A percentile compares a stretch with the other conserved stretches of the same genome.
phyloP scores from a whole-genome alignment of 1,284 basidiomycete species.

The Cutaneotrichosporon mucoides region DNA sequence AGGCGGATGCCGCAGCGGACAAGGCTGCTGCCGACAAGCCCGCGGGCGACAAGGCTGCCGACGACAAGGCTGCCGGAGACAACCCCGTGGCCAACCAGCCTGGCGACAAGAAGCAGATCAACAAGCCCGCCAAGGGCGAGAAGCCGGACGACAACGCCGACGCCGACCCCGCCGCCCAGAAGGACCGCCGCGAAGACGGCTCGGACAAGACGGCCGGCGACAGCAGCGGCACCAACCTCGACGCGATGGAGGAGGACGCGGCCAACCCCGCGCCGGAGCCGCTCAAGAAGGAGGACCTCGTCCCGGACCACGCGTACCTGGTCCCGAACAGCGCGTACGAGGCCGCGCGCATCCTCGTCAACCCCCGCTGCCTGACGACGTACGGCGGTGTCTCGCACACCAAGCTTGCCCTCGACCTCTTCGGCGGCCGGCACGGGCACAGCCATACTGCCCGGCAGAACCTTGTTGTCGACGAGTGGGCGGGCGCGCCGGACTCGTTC shows the following conservation, averaged over 20 bases:
- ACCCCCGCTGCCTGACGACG: conserved; percentile 90
- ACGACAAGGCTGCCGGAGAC: conserved; percentile 6
- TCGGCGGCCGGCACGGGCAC: conserved; percentile 60
- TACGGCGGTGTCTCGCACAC: conserved; percentile 94
- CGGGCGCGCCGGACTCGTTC: conserved; percentile 87
- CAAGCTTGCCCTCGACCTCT: conserved; percentile 82
- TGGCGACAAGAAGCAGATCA: conserved; percentile 1
- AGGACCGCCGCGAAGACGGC: conserved; percentile 13
- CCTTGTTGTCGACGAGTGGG: conserved; percentile 87
- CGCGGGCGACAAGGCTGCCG: conserved; percentile 1
- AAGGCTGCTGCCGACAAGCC: no score
- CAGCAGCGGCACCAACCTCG: conserved; percentile 78
- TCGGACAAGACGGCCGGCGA: conserved; percentile 51
- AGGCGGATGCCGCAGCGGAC: conserved; percentile 12
- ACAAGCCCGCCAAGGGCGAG: conserved; percentile 11
- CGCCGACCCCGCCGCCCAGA: conserved; percentile 17
- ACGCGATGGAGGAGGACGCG: conserved; percentile 68
- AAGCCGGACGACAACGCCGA: conserved; percentile 10
- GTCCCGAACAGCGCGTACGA: conserved; percentile 84
- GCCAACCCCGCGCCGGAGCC: conserved; percentile 43
- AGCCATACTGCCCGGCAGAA: conserved; percentile 50
- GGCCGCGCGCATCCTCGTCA: conserved; percentile 83
- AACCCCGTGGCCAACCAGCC: no score
- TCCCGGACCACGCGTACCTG: conserved; percentile 35
- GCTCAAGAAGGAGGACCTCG: conserved; percentile 39